These are phyloP conservation scores for Lachancea quebecensis DNA, from an alignment of 805 yeast species.

Conservation along the genomic window DNA sequence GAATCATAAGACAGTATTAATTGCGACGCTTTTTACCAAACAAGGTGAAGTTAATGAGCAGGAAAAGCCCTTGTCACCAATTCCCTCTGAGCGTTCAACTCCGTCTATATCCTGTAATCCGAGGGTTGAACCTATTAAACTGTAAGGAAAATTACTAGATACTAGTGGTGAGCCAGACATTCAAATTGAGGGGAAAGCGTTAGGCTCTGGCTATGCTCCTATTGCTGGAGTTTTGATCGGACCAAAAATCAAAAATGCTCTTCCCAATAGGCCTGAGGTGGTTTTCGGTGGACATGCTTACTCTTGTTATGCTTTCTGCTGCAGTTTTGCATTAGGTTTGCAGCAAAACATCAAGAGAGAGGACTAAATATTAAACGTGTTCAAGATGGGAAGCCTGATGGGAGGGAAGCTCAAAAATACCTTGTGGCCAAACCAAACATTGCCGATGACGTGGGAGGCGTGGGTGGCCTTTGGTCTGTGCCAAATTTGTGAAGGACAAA, in stretches of 20 bases:
- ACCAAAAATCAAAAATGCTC: constrained; percentile 36
- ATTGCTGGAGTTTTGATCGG: constrained; percentile 41
- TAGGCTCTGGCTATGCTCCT: constrained; percentile 45
- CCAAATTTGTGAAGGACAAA: constrained; percentile 51
- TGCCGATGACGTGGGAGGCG: constrained; percentile 57
- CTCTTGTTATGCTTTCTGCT: constrained; percentile 42
- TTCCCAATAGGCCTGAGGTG: constrained; percentile 35
- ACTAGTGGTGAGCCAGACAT: constrained; percentile 40
- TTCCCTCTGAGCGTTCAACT: constrained; percentile 41
- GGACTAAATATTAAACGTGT: constrained; percentile 36
- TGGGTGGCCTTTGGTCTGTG: constrained; percentile 53
- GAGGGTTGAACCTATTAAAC: constrained; percentile 33
- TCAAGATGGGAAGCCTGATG: constrained; percentile 38
- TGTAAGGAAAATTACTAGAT: constrained; percentile 41
- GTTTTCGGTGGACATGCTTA: constrained; percentile 46
- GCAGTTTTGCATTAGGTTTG: constrained; percentile 41
- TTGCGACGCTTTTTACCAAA: constrained; percentile 38
- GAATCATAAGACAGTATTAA: constrained; percentile 46
- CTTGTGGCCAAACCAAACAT: constrained; percentile 31
- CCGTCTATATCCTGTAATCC: constrained; percentile 36
- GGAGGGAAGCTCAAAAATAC: constrained; percentile 34
- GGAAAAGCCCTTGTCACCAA: constrained; percentile 44
- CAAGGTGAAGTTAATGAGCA: constrained; percentile 37
- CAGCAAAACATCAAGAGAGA: constrained; percentile 36
- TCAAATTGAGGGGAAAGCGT: constrained; percentile 42